Evolutionary conservation across 1,139 yeast genomes (phyloP).

Genomic region (Hyphopichia burtonii): DNA sequence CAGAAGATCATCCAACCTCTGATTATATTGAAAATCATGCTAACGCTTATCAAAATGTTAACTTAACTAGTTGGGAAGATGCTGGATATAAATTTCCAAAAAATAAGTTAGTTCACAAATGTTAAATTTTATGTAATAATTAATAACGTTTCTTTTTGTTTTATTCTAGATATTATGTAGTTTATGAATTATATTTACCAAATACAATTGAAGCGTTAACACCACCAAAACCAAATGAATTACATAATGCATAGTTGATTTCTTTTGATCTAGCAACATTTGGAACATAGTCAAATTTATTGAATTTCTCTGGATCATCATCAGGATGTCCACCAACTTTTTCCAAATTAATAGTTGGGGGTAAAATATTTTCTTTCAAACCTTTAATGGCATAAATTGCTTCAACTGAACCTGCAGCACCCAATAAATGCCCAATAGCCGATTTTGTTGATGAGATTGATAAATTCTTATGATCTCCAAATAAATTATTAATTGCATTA

Average conservation of each 20-base stretch:
- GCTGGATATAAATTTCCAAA: slow-evolving; percentile 26
- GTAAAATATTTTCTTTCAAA: slow-evolving; percentile 54
- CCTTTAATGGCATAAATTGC: slow-evolving; percentile 77
- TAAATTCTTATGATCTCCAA: slow-evolving; percentile 29
- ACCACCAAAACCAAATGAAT: slow-evolving; percentile 98
- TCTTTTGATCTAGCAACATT: slow-evolving; percentile 37
- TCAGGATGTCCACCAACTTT: slow-evolving; percentile 48
- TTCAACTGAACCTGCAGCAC: slow-evolving; percentile 97
- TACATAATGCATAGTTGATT: slow-evolving; percentile 66
- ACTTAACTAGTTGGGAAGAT: slow-evolving; percentile 20
- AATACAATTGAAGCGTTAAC: slow-evolving; percentile 75
- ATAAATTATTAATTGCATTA: slow-evolving; percentile 61
- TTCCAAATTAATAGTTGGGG: slow-evolving; percentile 78
- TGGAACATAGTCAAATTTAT: slow-evolving; percentile 60
- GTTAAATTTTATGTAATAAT: background rate
- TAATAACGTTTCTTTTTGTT: background rate
- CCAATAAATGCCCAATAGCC: slow-evolving; percentile 88
- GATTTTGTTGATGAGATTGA: slow-evolving; percentile 85
- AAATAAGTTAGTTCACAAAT: slow-evolving; percentile 9
- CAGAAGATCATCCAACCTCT: slow-evolving; percentile 23
- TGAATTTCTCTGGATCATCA: slow-evolving; percentile 40
- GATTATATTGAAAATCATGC: slow-evolving; percentile 22
- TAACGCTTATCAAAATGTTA: slow-evolving; percentile 21
- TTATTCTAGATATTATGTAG: background rate
- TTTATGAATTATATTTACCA: slow-evolving; percentile 22